A percentile compares a stretch with the other conserved stretches of the same genome.
phyloP scores from a whole-genome alignment of 805 yeast genomes.

The Pichia manshurica region DNA sequence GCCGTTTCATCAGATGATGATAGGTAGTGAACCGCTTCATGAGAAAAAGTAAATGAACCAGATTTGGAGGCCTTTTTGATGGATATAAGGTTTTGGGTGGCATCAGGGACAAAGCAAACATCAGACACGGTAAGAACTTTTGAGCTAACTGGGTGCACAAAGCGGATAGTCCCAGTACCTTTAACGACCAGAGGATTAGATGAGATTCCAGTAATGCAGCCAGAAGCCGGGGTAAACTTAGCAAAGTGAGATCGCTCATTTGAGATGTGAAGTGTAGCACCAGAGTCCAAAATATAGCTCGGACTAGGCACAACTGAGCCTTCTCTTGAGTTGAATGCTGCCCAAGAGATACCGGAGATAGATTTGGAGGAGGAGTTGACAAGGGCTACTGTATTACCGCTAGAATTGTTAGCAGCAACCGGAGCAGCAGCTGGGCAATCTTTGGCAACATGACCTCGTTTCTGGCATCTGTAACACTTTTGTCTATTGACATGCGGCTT shows the following conservation, averaged over 20 bases:
- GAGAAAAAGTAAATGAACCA: not conserved
- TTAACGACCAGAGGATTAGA: not conserved
- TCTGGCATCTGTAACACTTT: slow-evolving; percentile 1
- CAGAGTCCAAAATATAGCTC: slow-evolving; percentile 1
- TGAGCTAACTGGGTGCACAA: not conserved
- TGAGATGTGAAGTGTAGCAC: not conserved
- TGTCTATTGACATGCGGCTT: not conserved
- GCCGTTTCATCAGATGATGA: not conserved
- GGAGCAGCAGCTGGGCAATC: slow-evolving; percentile 1
- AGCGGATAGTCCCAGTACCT: slow-evolving; percentile 3
- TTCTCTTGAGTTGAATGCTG: not conserved
- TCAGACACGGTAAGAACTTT: not conserved
- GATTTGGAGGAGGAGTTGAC: not conserved
- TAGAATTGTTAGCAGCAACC: not conserved
- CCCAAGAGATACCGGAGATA: not conserved
- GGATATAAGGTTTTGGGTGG: not conserved
- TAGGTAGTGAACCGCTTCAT: not conserved
- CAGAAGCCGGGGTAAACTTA: not conserved
- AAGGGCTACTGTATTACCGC: not conserved
- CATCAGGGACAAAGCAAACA: slow-evolving; percentile 2
- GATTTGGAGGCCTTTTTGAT: not conserved
- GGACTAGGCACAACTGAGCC: not conserved
- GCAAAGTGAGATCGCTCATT: slow-evolving; percentile 1
- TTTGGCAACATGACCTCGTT: not conserved
- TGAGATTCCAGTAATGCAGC: slow-evolving; percentile 3